Percentiles rank a stretch among this genome's conserved stretches.
phyloP scores from a whole-genome alignment of 1,139 yeast genomes.

The Wickerhamomyces sp. region DNA sequence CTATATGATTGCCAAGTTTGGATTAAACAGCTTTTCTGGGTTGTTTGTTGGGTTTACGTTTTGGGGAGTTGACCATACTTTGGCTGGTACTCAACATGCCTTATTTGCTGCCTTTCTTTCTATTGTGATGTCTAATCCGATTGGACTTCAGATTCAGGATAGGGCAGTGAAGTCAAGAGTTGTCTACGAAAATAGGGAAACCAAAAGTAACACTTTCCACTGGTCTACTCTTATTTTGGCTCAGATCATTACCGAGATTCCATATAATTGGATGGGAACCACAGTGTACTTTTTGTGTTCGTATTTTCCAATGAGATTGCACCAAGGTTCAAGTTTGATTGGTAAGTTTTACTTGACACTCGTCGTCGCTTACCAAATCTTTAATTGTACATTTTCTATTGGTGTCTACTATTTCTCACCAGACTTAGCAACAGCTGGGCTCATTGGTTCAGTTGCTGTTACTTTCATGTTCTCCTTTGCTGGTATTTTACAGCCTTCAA shows the following conservation, averaged over 20 bases:
- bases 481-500: constrained; percentile 58
- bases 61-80: constrained; percentile 43
- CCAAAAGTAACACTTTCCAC: constrained; percentile 51
- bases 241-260: constrained; percentile 45
- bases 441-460: constrained; percentile 42
- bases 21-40: constrained; percentile 36
- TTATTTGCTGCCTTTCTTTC: constrained; percentile 47
- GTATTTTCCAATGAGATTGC: constrained; percentile 59
- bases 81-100: constrained; percentile 47
- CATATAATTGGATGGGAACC: constrained; percentile 48
- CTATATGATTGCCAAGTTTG: constrained; percentile 33
- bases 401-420: constrained; percentile 1
- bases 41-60: constrained; percentile 52
- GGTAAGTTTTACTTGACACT: constrained; percentile 30
- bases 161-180: constrained; percentile 47
- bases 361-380: constrained; percentile 1
- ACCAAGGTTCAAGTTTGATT: constrained; percentile 37
- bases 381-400: constrained; percentile 1
- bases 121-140: constrained; percentile 43
- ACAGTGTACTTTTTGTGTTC: constrained; percentile 48
- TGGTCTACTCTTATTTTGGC: constrained; percentile 48
- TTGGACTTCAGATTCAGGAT: constrained; percentile 51
- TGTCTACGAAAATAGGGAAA: constrained; percentile 50
- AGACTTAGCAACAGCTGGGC: constrained; percentile 41
- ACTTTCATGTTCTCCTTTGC: constrained; percentile 34